phyloP scores from a whole-genome alignment of 2,329 filamentous ascomycete species.

The Ampelomyces quisqualis region DNA sequence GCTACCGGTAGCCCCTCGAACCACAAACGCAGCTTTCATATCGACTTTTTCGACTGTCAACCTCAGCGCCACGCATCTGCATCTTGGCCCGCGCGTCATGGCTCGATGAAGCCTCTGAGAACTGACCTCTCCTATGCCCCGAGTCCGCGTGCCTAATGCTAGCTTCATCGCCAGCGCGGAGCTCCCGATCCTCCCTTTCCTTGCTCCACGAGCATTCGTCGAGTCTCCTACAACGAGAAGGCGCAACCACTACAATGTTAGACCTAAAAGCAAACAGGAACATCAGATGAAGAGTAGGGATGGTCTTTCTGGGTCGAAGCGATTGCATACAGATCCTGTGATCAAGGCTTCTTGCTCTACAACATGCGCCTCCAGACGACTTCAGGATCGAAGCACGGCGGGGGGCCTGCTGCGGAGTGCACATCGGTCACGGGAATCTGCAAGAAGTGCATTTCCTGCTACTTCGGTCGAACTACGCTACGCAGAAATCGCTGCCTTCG shows the following conservation, averaged over 20 bases:
- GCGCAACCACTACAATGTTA: conserved; percentile 13
- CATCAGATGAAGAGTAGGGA: conserved; percentile 9
- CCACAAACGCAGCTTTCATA: conserved; percentile 17
- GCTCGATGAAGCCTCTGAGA: conserved; percentile 30
- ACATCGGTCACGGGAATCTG: neutral
- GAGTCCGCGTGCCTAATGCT: conserved; percentile 32
- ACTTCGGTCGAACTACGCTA: conserved; percentile 18
- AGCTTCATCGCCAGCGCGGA: conserved; percentile 36
- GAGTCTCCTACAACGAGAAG: conserved; percentile 18
- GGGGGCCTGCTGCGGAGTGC: conserved; percentile 4
- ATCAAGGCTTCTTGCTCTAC: neutral
- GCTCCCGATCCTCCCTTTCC: conserved; percentile 41
- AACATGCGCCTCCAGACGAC: conserved; percentile 1
- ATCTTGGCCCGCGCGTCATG: conserved; percentile 25
- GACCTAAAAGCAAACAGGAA: conserved; percentile 12
- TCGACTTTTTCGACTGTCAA: conserved; percentile 17
- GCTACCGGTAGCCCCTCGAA: conserved; percentile 17
- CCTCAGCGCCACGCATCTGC: conserved; percentile 8
- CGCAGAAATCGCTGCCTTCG: conserved; percentile 28
- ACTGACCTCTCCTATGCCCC: conserved; percentile 34
- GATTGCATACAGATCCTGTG: neutral
- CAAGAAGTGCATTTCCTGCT: neutral
- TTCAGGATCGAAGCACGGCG: neutral
- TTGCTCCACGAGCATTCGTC: conserved; percentile 42
- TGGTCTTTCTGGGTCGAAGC: neutral